Percentiles rank a stretch among this genome's conserved stretches.
Conservation (phyloP, 306 rosid species). For the Boehmeria nivea region DNA sequence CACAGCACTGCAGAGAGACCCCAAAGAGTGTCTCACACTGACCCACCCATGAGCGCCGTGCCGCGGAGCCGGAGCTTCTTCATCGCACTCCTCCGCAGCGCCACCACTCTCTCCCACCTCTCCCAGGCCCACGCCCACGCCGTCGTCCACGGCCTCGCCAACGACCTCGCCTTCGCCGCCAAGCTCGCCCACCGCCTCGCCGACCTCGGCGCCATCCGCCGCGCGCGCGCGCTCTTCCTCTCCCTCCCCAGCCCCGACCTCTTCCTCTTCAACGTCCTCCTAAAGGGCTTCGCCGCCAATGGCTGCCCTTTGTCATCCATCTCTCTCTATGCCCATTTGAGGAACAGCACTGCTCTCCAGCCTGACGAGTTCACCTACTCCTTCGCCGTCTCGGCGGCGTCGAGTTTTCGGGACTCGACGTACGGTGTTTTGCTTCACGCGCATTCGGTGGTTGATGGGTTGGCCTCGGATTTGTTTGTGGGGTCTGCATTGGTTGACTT, state of each 20-base stretch:
- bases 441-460: slow-evolving; percentile 62
- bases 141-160: slow-evolving; percentile 53
- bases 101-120: slow-evolving; percentile 46
- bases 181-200: slow-evolving; percentile 79
- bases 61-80: slow-evolving; percentile 35
- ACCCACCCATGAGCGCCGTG: background rate
- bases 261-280: slow-evolving; percentile 78
- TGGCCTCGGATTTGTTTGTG: slow-evolving; percentile 45
- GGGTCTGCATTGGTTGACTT: slow-evolving; percentile 66
- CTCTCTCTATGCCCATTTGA: slow-evolving; percentile 49
- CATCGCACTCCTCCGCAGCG: slow-evolving; percentile 42
- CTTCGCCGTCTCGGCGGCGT: slow-evolving; percentile 54
- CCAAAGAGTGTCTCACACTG: too few relatives aligned
- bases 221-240: slow-evolving; percentile 60
- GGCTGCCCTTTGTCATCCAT: slow-evolving; percentile 45
- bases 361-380: slow-evolving; percentile 73
- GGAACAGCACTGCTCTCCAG: slow-evolving; percentile 39
- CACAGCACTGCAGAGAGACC: too few relatives aligned
- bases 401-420: slow-evolving; percentile 29
- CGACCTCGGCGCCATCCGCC: slow-evolving; percentile 56
- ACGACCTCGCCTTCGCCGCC: slow-evolving; percentile 71
- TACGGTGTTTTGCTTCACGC: slow-evolving; percentile 55
- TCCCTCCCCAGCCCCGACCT: slow-evolving; percentile 63
- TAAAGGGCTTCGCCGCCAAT: slow-evolving; percentile 59
- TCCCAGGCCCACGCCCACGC: slow-evolving; percentile 69